Base-by-base conservation (phyloP, 257 asterid species). In the Verbena officinalis region DNA sequence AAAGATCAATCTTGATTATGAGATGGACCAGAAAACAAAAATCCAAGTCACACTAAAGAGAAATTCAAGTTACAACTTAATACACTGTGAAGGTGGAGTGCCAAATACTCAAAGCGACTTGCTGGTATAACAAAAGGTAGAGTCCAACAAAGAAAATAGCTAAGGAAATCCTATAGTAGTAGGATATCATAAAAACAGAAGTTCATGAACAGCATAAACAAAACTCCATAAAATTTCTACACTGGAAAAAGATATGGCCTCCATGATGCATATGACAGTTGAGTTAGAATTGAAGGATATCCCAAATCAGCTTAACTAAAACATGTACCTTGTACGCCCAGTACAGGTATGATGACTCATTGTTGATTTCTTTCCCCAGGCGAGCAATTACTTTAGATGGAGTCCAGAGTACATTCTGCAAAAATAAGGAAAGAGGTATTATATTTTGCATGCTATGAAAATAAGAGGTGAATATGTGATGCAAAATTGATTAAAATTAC, bases 321-420 rank as follows among this genome's bases (percentile, higher is more conserved):
- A 56, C 40, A 57, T 17, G 53, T 79, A 83, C 99, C 96, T 86
- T 88, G 75, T 81, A 77, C 33, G 99, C 97, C 99, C 95, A 90
- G 75, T 90, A 90, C 61, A 93, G 77, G 77, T 93, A 93, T 11
- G 99, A 93, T 53, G 84, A 75, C 72, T 87, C 90, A 57, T 93
- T 68, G 33, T 90, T 82, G 54, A 93, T 86, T 80, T 90, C 97
- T 78, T 84, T 83, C 56, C 95, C 96, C 55, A 93, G 81, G 14
- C 95, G 95, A 60, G 97, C 81, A 75, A 90, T 93, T 61, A 93
- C 94, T 80, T 83, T 84, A 49, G 99, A 90, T 43, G 99, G 99
- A 20, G 97, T 90, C 97, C 96, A 90, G 53, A 81, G 69, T 45
- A 77, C 67, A 60, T 81, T 84, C 99, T 90, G 90, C 14, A 66